Evolutionary conservation across 768 basidiomycete genomes (phyloP), one percentile per base, ranked within the genome.

Genomic region (Vishniacozyma victoriae): DNA sequence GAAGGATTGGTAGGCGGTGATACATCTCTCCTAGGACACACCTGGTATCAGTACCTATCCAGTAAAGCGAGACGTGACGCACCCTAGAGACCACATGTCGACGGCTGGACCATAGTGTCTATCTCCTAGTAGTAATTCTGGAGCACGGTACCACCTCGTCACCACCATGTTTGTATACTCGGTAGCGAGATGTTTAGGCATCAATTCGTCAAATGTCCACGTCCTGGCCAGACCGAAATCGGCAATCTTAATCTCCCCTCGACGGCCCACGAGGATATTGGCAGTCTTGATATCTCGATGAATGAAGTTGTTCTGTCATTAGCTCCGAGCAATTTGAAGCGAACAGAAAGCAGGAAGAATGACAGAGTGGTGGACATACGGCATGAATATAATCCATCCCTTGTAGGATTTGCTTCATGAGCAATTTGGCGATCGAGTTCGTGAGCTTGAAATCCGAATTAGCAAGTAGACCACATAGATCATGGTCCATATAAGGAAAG

Each of bases 201-300:
- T 52, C 4, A 23, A n/a, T 2, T 43, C 50, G 20, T 41, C 40
- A 16, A 44, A 38, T 5, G 54, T 87, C 33, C 45, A 65, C 35
- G 86, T 79, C 19, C 95, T 81, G 0, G 95, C 95, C 9, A 99
- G 80, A 71, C 95, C 95, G 57, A 99, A 96, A 72, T 99, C 95
- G 3, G 92, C 95, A 50, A 99, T 85, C 60, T 83, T 83, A 14
- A 97, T 76, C 18, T 78, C 77, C 3, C 95, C 95, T 4, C 77
- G 74, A 66, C 92, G 91, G 46, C 84, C 85, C 43, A 99, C 93
- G 39, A 99, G 82, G 41, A 97, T 75, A 68, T 99, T 99, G 26
- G 95, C 95, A 3, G 95, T 87, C 69, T 99, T 99, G 86, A 99
- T 92, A 62, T 99, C 95, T 37, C 95, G 89, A 71, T 99, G 95